Base-by-base conservation (phyloP, 2,329 filamentous ascomycete genomes). In the Lachnellula occidentalis region DNA sequence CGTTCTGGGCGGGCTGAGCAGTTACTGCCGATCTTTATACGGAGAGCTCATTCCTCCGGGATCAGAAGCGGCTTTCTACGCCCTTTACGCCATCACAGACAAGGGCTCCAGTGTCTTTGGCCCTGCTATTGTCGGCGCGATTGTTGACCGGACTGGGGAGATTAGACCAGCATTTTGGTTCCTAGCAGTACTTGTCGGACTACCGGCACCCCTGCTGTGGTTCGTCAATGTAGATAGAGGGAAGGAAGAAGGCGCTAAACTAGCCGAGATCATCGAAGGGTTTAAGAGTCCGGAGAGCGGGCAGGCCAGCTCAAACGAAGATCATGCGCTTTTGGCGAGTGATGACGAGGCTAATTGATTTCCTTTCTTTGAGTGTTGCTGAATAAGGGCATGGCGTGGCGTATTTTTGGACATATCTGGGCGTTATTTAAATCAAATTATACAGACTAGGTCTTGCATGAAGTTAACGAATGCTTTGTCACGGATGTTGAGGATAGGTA, bases 101-200 rank as follows among this genome's bases (percentile, higher is more conserved):
- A 99, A 99, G 71, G 92, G 92, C 1, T 94, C 88, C 21, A 95
- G 89, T 67, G 78, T 97, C 2, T 96, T 99, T 70, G 94, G 94
- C 0, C 94, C 94, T 0, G 88, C 90, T 0, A 92, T 99, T 67
- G 94, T 99, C 0, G 94, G 92, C 1, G 83, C 85, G 12, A 96
- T 99, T 61, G 96, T 94, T 12, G 92, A 97, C 71, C 82, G 76
- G 49, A 87, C 86, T 27, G 88, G 88, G 5, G 85, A 88, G 62
- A 92, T 94, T 55, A 79, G 89, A 48, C 88, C 88, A 6, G 92
- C 92, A 1, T 99, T 99, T 71, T 91, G 88, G 78, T 99, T 99
- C 69, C 76, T 99, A 41, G 90, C 90, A 0, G 77, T 84, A 5
- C 74, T 99, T n/a, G 88, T 99, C 6, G 86, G 87, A 5, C 71